Conservation (phyloP, 1,284 basidiomycete species). For the Sporisorium exsertum region DNA sequence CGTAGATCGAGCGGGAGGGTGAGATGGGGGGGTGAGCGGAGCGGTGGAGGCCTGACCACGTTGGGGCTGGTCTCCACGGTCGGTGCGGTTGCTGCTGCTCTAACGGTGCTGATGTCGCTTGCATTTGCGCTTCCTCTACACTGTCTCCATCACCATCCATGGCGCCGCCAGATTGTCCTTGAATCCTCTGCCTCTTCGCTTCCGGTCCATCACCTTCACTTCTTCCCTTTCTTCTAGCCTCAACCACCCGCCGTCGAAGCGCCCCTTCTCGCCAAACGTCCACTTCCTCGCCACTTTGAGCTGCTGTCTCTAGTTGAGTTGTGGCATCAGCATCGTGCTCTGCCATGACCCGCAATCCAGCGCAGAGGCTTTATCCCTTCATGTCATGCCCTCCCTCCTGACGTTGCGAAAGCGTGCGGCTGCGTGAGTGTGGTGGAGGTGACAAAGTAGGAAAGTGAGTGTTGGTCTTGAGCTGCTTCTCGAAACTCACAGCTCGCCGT, state of each 20-base stretch:
- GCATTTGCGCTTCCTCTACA: neutral
- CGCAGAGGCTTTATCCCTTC: neutral
- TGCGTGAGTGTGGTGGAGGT: conserved; percentile 5
- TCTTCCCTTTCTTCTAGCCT: neutral
- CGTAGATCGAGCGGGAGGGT: conserved; percentile 57
- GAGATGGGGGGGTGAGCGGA: conserved; percentile 51
- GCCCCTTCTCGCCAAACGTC: neutral
- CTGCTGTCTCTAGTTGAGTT: neutral
- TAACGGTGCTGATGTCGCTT: neutral
- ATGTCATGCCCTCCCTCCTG: neutral
- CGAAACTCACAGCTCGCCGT: neutral
- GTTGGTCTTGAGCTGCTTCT: neutral
- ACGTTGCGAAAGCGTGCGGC: neutral
- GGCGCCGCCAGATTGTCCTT: neutral
- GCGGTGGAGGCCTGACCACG: conserved; percentile 23
- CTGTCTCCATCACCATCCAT: neutral
- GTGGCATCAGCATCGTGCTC: neutral
- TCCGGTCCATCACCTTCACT: neutral
- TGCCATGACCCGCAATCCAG: neutral
- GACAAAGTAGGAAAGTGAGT: neutral
- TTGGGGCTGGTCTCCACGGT: neutral
- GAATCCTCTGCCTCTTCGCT: conserved; percentile 7
- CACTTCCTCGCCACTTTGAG: neutral
- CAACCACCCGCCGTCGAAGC: conserved; percentile 1
- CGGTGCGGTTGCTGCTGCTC: neutral